phyloP scores from a whole-genome alignment of 352 stramenopile genomes.

The Phytophthora pseudosyringae region DNA sequence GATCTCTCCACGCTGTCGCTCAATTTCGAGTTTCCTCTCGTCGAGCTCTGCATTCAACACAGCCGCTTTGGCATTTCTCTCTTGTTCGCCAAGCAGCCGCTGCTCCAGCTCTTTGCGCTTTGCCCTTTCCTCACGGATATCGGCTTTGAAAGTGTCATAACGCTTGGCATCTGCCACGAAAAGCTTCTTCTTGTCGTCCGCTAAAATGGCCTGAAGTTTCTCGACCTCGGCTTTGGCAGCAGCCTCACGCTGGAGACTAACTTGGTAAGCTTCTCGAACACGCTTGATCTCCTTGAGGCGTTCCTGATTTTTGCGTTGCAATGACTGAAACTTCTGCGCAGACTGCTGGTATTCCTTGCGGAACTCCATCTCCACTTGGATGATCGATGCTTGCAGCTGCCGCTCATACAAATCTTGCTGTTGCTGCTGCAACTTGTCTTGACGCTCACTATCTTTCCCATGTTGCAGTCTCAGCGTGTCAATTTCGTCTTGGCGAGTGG shows the following conservation, averaged over 20 bases:
- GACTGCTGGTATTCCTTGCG: slow-evolving; percentile 61
- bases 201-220: slow-evolving; percentile 52
- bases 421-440: slow-evolving; percentile 62
- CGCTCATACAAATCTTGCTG: slow-evolving; percentile 67
- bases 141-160: slow-evolving; percentile 50
- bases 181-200: slow-evolving; percentile 58
- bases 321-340: slow-evolving; percentile 46
- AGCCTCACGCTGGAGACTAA: slow-evolving; percentile 56
- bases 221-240: slow-evolving; percentile 46
- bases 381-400: slow-evolving; percentile 56
- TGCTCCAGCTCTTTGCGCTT: slow-evolving; percentile 41
- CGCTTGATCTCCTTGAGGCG: slow-evolving; percentile 38
- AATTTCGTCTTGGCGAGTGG: slow-evolving; percentile 52
- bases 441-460: slow-evolving; percentile 51
- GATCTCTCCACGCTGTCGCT: slow-evolving; percentile 35
- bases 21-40: slow-evolving; percentile 22
- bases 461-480: slow-evolving; percentile 57
- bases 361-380: slow-evolving; percentile 80
- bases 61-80: slow-evolving; percentile 26
- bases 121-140: slow-evolving; percentile 33
- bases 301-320: slow-evolving; percentile 60
- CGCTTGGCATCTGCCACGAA: slow-evolving; percentile 52
- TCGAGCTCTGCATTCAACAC: slow-evolving; percentile 35
- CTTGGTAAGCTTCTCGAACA: slow-evolving; percentile 56
- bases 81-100: slow-evolving; percentile 32